Evolutionary conservation across 768 basidiomycete species (phyloP).

Genomic region (Serpula lacrymans): DNA sequence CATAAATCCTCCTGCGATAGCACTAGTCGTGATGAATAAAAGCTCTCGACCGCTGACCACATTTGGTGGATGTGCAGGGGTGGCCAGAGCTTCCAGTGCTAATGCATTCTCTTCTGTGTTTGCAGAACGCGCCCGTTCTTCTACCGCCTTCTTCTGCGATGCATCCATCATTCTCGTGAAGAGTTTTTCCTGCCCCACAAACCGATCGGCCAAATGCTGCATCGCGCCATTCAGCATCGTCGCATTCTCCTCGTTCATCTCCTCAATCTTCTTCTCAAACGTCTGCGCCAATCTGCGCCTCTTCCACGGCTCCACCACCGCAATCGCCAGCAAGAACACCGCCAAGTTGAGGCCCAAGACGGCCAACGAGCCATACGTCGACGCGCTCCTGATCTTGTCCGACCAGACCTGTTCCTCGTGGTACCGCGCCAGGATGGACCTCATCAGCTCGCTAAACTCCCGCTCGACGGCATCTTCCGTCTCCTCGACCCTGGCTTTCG

Average conservation of each 20-base stretch:
- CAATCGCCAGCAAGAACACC: constrained; percentile 87
- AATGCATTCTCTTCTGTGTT: no score
- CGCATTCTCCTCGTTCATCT: constrained; percentile 43
- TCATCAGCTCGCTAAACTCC: constrained; percentile 86
- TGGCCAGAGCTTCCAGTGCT: constrained; percentile 10
- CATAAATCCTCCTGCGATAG: constrained; percentile 24
- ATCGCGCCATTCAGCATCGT: constrained; percentile 46
- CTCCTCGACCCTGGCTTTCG: constrained; percentile 63
- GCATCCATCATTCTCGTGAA: constrained; percentile 24
- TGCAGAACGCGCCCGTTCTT: background rate
- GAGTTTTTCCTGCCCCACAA: constrained; percentile 44
- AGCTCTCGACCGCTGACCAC: constrained; percentile 18
- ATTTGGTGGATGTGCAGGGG: constrained; percentile 9
- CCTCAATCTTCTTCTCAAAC: constrained; percentile 78
- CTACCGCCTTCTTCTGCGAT: constrained; percentile 1
- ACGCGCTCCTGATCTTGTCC: constrained; percentile 94
- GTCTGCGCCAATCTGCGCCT: constrained; percentile 80
- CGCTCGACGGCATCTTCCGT: constrained; percentile 81
- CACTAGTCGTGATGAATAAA: constrained; percentile 25
- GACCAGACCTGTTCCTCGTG: constrained; percentile 99
- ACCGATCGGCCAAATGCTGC: constrained; percentile 42
- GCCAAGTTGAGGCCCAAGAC: constrained; percentile 85
- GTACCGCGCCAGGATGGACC: constrained; percentile 84
- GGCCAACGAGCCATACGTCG: constrained; percentile 88
- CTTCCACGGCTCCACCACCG: constrained; percentile 97